Evolutionary conservation across 768 basidiomycete genomes (phyloP).

Genomic region (Lyophyllum shimeji): DNA sequence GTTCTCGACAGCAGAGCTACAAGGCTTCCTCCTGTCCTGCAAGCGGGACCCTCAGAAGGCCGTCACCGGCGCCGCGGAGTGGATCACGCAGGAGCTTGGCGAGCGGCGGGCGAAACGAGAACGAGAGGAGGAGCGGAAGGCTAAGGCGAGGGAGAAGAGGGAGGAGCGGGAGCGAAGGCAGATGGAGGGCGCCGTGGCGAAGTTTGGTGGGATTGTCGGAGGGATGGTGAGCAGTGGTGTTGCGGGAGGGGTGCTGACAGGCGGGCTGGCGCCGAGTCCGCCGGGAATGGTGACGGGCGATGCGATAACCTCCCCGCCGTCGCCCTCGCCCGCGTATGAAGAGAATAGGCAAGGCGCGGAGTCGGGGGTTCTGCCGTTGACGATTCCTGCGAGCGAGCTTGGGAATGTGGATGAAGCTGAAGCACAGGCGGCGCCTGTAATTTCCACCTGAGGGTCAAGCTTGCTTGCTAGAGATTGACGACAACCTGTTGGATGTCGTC

Average conservation of each 20-base stretch:
- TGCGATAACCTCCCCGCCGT: not conserved
- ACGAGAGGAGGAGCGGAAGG: slow-evolving; percentile 32
- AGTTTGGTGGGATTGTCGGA: slow-evolving; percentile 17
- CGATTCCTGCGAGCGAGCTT: not conserved
- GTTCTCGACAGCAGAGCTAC: slow-evolving; percentile 61
- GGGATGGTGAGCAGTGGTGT: slow-evolving; percentile 1
- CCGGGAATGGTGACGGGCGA: not conserved
- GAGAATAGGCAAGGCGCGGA: not conserved
- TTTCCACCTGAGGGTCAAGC: not conserved
- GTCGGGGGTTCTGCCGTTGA: not conserved
- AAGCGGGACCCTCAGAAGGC: slow-evolving; percentile 40
- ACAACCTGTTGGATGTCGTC: too few species aligned
- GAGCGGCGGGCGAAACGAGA: slow-evolving; percentile 32
- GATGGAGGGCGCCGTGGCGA: slow-evolving; percentile 24
- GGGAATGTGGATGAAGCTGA: not conserved
- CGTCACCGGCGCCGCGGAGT: slow-evolving; percentile 31
- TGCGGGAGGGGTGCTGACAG: not conserved
- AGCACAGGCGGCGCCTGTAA: not conserved
- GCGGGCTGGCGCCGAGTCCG: not conserved
- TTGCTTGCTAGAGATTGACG: not conserved
- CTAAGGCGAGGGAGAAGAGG: slow-evolving; percentile 23
- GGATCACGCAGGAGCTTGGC: slow-evolving; percentile 39
- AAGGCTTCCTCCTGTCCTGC: slow-evolving; percentile 52
- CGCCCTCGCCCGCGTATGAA: slow-evolving; percentile 19
- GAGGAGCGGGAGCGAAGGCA: slow-evolving; percentile 23